Evolutionary conservation across 306 rosid species (phyloP).

Genomic region (Citrullus mucosospermus): DNA sequence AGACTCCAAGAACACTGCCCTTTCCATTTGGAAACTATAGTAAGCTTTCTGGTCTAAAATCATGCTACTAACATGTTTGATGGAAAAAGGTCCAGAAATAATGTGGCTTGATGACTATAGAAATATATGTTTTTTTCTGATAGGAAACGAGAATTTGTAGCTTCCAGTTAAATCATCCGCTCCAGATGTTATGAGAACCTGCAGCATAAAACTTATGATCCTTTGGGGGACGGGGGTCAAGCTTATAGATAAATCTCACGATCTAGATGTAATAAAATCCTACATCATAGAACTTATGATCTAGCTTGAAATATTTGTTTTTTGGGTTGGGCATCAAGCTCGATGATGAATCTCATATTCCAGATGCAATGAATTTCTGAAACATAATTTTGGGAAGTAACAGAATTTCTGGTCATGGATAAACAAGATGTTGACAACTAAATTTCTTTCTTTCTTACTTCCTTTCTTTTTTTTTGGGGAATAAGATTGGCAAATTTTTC

Average conservation of each 20-base stretch:
- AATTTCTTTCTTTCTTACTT: no score
- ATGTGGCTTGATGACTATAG: background rate
- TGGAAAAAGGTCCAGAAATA: background rate
- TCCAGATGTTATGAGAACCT: no score
- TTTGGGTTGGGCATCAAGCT: background rate
- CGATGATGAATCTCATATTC: background rate
- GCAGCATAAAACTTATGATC: background rate
- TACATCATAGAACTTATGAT: background rate
- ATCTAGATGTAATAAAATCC: background rate
- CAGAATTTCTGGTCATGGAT: background rate
- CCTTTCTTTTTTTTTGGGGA: no score
- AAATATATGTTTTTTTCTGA: background rate
- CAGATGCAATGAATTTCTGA: background rate
- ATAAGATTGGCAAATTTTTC: background rate
- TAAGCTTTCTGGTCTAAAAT: background rate
- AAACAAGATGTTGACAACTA: background rate
- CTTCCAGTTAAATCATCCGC: no score
- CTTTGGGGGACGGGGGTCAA: background rate
- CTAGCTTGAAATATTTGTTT: background rate
- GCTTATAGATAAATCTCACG: background rate
- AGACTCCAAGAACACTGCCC: background rate
- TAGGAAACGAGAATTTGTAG: background rate
- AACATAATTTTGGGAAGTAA: background rate
- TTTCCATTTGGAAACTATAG: background rate
- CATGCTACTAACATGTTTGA: background rate